Conservation (phyloP, 306 rosid genomes). For the Gastrolobium villosum region DNA sequence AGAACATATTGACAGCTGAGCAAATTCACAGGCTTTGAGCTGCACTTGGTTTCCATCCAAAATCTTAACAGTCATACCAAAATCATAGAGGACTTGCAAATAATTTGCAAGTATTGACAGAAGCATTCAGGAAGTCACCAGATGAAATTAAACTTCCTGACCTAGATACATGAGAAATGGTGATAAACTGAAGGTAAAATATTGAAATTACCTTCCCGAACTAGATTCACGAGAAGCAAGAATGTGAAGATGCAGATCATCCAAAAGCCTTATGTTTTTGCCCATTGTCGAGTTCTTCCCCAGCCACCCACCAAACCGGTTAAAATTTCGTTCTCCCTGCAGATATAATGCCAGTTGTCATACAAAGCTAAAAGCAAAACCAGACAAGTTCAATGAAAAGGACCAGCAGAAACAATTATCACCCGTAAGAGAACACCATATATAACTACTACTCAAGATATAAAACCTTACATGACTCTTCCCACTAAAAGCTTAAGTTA, state of each 20-base stretch:
- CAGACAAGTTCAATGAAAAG: constrained; percentile 22
- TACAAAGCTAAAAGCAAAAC: constrained; percentile 29
- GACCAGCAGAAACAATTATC: constrained; percentile 27
- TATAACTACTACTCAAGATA: constrained; percentile 1
- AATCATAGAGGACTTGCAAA: constrained; percentile 18
- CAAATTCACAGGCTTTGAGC: constrained; percentile 30
- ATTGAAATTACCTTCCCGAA: constrained; percentile 71
- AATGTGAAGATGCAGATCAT: constrained; percentile 88
- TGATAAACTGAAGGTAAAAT: constrained; percentile 37
- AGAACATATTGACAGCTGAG: constrained; percentile 2
- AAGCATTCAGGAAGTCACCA: constrained; percentile 33
- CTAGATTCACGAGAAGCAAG: constrained; percentile 92
- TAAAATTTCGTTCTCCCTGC: constrained; percentile 91
- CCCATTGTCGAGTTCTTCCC: constrained; percentile 93
- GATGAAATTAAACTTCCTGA: constrained; percentile 25
- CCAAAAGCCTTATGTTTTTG: constrained; percentile 87
- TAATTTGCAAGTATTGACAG: constrained; percentile 24
- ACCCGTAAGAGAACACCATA: constrained; percentile 7
- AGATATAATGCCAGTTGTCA: constrained; percentile 40
- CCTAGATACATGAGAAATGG: constrained; percentile 22
- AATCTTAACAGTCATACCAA: not conserved
- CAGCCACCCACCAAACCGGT: constrained; percentile 96
- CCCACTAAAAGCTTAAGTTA: not conserved
- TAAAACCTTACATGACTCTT: constrained; percentile 2
- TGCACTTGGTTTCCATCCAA: constrained; percentile 38